A percentile compares a stretch with the other conserved stretches of the same genome.
phyloP scores from a whole-genome alignment of 2,329 filamentous ascomycete species.

The Ciborinia camelliae region DNA sequence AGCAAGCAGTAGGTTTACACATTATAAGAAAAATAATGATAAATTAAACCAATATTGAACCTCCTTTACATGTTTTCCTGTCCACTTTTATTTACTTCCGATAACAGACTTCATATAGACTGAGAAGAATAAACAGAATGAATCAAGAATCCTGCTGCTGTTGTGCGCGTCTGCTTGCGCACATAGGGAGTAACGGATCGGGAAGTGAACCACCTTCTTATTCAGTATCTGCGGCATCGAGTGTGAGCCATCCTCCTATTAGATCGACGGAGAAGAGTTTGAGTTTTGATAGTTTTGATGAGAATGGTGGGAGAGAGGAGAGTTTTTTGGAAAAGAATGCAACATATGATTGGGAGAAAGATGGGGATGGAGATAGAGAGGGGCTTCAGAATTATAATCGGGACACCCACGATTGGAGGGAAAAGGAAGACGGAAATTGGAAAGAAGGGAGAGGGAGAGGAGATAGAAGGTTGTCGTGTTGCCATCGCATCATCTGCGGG shows the following conservation, averaged over 20 bases:
- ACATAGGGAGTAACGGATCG: neutral
- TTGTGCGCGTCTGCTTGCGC: constrained; percentile 9
- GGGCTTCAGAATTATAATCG: neutral
- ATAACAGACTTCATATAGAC: neutral
- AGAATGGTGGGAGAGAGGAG: neutral
- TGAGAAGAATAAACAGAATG: neutral
- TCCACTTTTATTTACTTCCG: too few relatives aligned
- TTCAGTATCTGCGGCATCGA: neutral
- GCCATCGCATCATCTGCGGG: constrained; percentile 12
- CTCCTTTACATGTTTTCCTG: neutral
- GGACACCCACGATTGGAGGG: neutral
- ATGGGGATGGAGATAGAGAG: neutral
- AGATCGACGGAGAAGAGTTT: neutral
- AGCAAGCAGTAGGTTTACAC: neutral
- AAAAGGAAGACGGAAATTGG: neutral
- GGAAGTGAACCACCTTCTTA: neutral
- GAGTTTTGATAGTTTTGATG: neutral
- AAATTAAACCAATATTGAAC: neutral
- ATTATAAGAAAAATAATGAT: neutral
- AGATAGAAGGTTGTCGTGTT: constrained; percentile 2
- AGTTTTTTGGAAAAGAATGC: neutral
- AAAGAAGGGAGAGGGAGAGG: neutral
- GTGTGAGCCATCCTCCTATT: neutral
- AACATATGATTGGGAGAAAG: neutral
- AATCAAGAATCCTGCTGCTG: constrained; percentile 1